These are phyloP conservation scores for Aspergillaceae sp. DNA, from an alignment of 2,329 filamentous ascomycete genomes.

Conservation along the genomic window DNA sequence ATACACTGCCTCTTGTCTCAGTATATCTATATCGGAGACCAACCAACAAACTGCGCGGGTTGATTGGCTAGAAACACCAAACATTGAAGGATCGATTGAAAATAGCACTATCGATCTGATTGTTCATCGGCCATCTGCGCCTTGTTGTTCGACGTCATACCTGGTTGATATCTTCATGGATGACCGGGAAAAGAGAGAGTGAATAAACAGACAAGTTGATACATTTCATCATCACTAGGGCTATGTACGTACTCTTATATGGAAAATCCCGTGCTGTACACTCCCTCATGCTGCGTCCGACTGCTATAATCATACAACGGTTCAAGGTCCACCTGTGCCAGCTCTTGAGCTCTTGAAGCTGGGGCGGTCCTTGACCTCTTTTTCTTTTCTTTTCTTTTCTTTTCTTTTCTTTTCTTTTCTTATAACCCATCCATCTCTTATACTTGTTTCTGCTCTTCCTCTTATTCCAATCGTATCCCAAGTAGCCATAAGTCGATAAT, in stretches of 20 bases:
- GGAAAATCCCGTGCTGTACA: background rate
- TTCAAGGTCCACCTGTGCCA: background rate
- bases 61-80: too few relatives aligned
- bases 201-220: background rate
- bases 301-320: background rate
- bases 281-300: background rate
- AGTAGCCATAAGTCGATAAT: conserved; percentile 11
- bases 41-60: too few relatives aligned
- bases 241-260: background rate
- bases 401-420: background rate
- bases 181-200: background rate
- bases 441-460: background rate
- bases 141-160: background rate
- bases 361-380: background rate
- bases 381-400: conserved; percentile 1
- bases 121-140: background rate
- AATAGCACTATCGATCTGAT: too few relatives aligned
- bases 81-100: too few relatives aligned
- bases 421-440: background rate
- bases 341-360: background rate
- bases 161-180: background rate
- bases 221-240: conserved; percentile 1
- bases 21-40: too few relatives aligned
- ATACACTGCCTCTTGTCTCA: too few relatives aligned
- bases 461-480: conserved; percentile 12